phyloP scores from a whole-genome alignment of 768 basidiomycete genomes.

The Xerocomus potaroensis region DNA sequence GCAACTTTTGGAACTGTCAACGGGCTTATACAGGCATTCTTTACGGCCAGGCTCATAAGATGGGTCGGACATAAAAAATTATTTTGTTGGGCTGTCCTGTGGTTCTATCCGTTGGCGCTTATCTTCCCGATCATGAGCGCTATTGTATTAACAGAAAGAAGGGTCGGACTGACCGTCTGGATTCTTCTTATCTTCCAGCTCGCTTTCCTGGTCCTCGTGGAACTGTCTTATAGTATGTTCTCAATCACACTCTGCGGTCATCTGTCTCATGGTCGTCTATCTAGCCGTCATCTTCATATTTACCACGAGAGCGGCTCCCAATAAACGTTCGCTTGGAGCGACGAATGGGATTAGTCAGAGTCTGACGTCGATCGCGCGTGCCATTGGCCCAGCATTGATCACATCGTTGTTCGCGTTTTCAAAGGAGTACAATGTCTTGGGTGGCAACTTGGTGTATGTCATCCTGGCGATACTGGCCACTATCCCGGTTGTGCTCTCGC shows the following conservation, averaged over 20 bases:
- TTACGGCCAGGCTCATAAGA: slow-evolving; percentile 30
- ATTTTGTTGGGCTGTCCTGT: slow-evolving; percentile 23
- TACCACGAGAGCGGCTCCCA: slow-evolving; percentile 62
- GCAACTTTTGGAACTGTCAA: slow-evolving; percentile 32
- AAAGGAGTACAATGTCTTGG: slow-evolving; percentile 31
- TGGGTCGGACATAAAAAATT: slow-evolving; percentile 31
- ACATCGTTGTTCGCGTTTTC: slow-evolving; percentile 38
- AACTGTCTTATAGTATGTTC: slow-evolving; percentile 35
- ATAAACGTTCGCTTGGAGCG: slow-evolving; percentile 61
- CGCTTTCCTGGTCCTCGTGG: slow-evolving; percentile 17
- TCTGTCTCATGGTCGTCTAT: slow-evolving; percentile 7
- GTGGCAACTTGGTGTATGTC: slow-evolving; percentile 35
- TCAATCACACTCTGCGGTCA: neutral
- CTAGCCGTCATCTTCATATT: slow-evolving; percentile 50
- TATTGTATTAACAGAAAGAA: slow-evolving; percentile 25
- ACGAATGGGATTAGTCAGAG: slow-evolving; percentile 51
- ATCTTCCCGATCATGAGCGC: slow-evolving; percentile 32
- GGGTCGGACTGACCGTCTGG: slow-evolving; percentile 27
- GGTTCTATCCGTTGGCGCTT: slow-evolving; percentile 29
- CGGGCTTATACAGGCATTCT: slow-evolving; percentile 30
- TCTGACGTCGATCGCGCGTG: slow-evolving; percentile 28
- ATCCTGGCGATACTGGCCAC: slow-evolving; percentile 16
- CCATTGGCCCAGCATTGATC: slow-evolving; percentile 31
- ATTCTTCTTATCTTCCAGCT: slow-evolving; percentile 24
- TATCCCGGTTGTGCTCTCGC: too few relatives aligned